These are phyloP conservation scores for Triticum monococcum DNA, from an alignment of 176 grass and related monocot species.

Conservation along the genomic window DNA sequence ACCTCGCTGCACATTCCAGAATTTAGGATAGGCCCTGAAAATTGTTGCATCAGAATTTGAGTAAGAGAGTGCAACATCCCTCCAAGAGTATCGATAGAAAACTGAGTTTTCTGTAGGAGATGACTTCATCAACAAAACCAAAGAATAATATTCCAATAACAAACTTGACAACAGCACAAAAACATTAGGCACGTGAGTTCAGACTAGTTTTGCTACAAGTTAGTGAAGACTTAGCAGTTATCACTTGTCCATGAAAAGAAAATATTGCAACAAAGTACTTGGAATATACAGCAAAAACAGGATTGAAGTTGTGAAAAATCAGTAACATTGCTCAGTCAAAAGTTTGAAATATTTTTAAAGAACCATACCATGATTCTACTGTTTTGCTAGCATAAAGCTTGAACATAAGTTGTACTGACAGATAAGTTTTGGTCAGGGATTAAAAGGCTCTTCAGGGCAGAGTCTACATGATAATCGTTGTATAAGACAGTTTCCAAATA, in stretches of 20 bases:
- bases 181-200: neutral
- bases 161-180: neutral
- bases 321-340: neutral
- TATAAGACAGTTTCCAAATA: neutral
- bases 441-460: neutral
- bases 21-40: constrained; percentile 81
- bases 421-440: neutral
- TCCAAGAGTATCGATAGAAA: neutral
- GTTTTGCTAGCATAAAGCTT: neutral
- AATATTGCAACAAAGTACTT: neutral
- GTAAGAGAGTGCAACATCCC: constrained; percentile 8
- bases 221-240: neutral
- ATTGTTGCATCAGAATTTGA: constrained; percentile 25
- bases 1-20: constrained; percentile 98
- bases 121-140: neutral
- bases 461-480: neutral
- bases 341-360: neutral
- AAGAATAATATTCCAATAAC: neutral
- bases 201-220: neutral
- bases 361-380: neutral
- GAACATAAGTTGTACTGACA: neutral
- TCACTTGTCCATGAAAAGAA: constrained; percentile 1
- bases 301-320: neutral
- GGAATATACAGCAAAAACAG: neutral
- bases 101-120: neutral